These are phyloP conservation scores for Rhizopogon vinicolor DNA, from an alignment of 768 basidiomycete species.

Conservation along the genomic window DNA sequence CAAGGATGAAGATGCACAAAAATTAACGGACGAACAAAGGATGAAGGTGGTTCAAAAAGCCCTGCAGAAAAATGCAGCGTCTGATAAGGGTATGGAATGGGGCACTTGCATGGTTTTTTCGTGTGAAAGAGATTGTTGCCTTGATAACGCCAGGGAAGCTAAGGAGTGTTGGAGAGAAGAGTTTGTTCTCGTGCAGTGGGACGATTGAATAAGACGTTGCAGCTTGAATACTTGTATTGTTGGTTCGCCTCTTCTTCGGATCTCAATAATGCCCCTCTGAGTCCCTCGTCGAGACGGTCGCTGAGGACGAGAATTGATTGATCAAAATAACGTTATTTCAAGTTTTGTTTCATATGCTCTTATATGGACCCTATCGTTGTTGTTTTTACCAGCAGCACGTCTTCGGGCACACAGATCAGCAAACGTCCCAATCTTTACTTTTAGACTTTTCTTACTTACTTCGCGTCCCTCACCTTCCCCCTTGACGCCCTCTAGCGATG, in stretches of 20 bases:
- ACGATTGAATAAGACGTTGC: conserved; percentile 35
- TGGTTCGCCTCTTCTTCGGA: not conserved
- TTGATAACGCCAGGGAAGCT: conserved; percentile 29
- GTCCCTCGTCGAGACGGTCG: not conserved
- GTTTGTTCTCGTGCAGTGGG: conserved; percentile 72
- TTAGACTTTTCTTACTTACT: not conserved
- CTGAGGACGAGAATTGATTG: not conserved
- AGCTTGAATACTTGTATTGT: not conserved
- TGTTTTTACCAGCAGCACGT: conserved; percentile 14
- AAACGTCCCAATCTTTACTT: conserved; percentile 9
- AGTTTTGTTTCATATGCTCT: conserved; percentile 4
- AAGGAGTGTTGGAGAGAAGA: conserved; percentile 67
- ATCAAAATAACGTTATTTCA: conserved; percentile 20
- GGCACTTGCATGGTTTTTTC: conserved; percentile 89
- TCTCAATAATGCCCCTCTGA: not conserved
- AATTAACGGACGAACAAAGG: conserved; percentile 63
- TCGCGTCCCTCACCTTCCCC: not conserved
- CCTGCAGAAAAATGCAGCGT: conserved; percentile 42
- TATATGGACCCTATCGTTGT: conserved; percentile 11
- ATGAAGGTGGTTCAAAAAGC: conserved; percentile 53
- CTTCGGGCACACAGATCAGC: conserved; percentile 19
- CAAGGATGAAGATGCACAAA: conserved; percentile 21
- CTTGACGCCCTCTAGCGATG: conserved; percentile 16
- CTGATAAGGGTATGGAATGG: conserved; percentile 84
- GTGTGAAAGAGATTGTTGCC: conserved; percentile 76